Evolutionary conservation across 495 filamentous ascomycete genomes (phyloP), one percentile per base, ranked within the genome.

Genomic region (Penicillium verhagenii): DNA sequence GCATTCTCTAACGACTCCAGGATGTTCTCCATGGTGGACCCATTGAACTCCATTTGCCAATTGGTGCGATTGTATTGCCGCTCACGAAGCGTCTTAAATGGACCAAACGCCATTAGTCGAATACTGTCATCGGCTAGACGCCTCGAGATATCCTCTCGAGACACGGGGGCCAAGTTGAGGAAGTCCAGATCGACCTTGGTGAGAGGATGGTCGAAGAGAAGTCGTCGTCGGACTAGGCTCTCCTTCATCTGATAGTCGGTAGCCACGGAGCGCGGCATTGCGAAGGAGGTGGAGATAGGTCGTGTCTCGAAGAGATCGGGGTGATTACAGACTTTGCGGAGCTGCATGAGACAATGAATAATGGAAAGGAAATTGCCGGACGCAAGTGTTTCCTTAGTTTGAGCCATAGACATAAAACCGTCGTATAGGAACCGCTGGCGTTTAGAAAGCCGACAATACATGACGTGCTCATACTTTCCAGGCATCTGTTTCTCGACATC

Each of bases 401-500:
- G 88, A 2, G 91, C 86, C 57, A 91, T 86, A n/a, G 90, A 90
- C 77, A 99, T 87, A 69, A 97, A 99, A 4, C 91, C 92, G 71
- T 99, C 93, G 66, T 99, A 99, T 16, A 99, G 72, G 68, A 93
- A 93, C 33, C 95, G 83, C 64, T 99, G 95, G 20, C 95, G 85
- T 66, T 96, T 96, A 11, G 92, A 96, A 2, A 99, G 79, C 33
- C 91, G 85, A 69, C 95, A 99, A 62, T 92, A 93, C 47, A 97
- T 88, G 26, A 99, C 90, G 66, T 96, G 91, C 65, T 99, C 95
- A 62, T 95, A 96, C 65, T 99, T 99, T 25, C 83, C 91, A 0
- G 95, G 95, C 91, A 99, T 96, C 64, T 97, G 93, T 72, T 99
- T 97, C 77, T 99, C 95, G 20, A 99, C 95, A 66, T 99, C 95